These are phyloP conservation scores for Kwoniella dendrophila DNA, from an alignment of 768 basidiomycete genomes.

Conservation along the genomic window DNA sequence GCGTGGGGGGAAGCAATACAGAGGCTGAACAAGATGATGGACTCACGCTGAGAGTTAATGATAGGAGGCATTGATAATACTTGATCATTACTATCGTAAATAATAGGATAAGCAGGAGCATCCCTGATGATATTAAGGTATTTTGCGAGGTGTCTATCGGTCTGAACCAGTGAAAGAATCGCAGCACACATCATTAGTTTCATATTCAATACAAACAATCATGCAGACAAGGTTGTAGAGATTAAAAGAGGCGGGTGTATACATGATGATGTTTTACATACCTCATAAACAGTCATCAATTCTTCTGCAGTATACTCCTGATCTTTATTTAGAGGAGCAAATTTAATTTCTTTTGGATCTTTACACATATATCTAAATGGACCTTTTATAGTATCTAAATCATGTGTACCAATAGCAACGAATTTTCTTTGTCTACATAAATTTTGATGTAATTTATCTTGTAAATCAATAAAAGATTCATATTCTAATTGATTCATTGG, in stretches of 20 bases:
- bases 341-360: slow-evolving; percentile 82
- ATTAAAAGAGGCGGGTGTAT: too few species aligned
- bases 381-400: slow-evolving; percentile 80
- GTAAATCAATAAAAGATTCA: slow-evolving; percentile 97
- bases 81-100: slow-evolving; percentile 83
- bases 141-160: slow-evolving; percentile 83
- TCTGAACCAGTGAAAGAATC: slow-evolving; percentile 64
- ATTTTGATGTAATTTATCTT: slow-evolving; percentile 98
- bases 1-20: too few species aligned
- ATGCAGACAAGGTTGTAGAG: not conserved
- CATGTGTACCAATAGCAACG: slow-evolving; percentile 96
- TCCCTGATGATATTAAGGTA: slow-evolving; percentile 93
- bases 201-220: not conserved
- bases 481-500: slow-evolving; percentile 82
- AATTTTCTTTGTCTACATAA: slow-evolving; percentile 85
- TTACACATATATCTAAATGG: slow-evolving; percentile 66
- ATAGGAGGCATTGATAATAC: slow-evolving; percentile 98
- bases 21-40: not conserved
- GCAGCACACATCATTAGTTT: not conserved
- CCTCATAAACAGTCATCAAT: slow-evolving; percentile 92
- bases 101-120: slow-evolving; percentile 94
- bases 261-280: slow-evolving; percentile 59
- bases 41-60: slow-evolving; percentile 56
- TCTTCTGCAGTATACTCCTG: slow-evolving; percentile 81
- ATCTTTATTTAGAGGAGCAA: slow-evolving; percentile 79